Evolutionary conservation across 106 monocot species (phyloP), one percentile per base, ranked within the genome.

Genomic region (Apostasia ramifera): DNA sequence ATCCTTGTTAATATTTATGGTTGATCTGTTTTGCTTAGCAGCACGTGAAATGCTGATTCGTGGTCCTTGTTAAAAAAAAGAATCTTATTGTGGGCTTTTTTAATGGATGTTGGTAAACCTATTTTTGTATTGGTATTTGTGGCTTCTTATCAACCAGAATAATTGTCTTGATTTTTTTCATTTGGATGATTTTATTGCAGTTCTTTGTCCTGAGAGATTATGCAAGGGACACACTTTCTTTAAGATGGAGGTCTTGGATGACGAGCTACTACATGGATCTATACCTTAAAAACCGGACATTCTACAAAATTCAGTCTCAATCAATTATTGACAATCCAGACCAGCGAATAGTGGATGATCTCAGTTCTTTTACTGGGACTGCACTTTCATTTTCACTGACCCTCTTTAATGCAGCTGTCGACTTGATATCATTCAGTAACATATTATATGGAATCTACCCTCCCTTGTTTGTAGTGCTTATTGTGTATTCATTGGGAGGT

Each of bases 241-340:
- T 97, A 59, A 80, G 95, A 71, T 97, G 95, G 92, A 73, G 95
- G 70, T 92, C 92, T 78, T 97, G 95, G 95, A 97, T 97, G 95
- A 97, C 95, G 53, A 83, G 86, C 69, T 97, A 92, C 73, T 97
- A 97, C 70, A 89, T 97, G 92, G 79, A 86, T 9, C 84, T 92
- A 38, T 97, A 92, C 71, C 77, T 92, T 55, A 82, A 87, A 70
- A 92, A 92, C 60, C 84, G 71, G 45, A 80, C 85, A 59, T 90
- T 90, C 75, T 90, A 90, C 44, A 90, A 78, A 69, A 90, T 90
- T 63, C 89, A 90, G 48, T 90, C 89, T 50, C 89, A 90, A 66
- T 85, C 85, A 37, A 67, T 86, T 72, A 83, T 97, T 79, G 95
- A 97, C 69, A 97, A 97, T 59, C 95, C 95, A 50, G 95, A 97